Base-by-base conservation (phyloP, 257 asterid genomes). In the Solanum sejunctum region DNA sequence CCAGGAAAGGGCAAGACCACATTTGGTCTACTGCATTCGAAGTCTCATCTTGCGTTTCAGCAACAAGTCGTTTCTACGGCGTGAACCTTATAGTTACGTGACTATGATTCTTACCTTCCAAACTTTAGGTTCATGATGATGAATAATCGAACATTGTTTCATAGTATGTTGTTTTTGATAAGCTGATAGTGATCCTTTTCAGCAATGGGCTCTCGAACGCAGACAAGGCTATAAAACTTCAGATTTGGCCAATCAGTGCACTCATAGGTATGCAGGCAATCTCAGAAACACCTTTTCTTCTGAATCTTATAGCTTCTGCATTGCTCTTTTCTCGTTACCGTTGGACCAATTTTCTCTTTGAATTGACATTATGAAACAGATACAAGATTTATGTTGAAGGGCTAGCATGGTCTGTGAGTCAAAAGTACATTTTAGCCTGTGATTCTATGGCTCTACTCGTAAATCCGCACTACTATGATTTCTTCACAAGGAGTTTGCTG, bases 371-470 rank as follows among this genome's bases (percentile, higher is more conserved):
- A 52, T 83, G 52, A 52, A 15, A 87, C 90, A 94, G 98, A 77
- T 96, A 94, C 87, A 96, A 94, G 92, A 93, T 96, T 28, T 96
- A 94, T 47, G 90, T 88, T 0, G 99, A 96, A 90, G 99, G 99
- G 61, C 88, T 89, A 41, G 51, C 98, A 2, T 96, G 98, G 98
- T 94, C 98, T 26, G 99, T 96, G 3, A 96, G 99, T 83, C 88
- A 96, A 86, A 95, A 95, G 87, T 95, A 95, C 80, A 95, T 95
- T 71, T 86, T 95, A 86, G 97, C 98, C 47, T 94, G 98, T 83
- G 97, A 94, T 77, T 96, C 99, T 2, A 86, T 93, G 97, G 85
- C 89, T 47, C 85, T 96, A 89, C 13, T 90, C 84, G 67, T 96
- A 79, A 87, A 88, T 17, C 95, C 98, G 1, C 93, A 80, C 6